Evolutionary conservation across 148 eudicot species (phyloP).

Genomic region (Dysphania ambrosioides): DNA sequence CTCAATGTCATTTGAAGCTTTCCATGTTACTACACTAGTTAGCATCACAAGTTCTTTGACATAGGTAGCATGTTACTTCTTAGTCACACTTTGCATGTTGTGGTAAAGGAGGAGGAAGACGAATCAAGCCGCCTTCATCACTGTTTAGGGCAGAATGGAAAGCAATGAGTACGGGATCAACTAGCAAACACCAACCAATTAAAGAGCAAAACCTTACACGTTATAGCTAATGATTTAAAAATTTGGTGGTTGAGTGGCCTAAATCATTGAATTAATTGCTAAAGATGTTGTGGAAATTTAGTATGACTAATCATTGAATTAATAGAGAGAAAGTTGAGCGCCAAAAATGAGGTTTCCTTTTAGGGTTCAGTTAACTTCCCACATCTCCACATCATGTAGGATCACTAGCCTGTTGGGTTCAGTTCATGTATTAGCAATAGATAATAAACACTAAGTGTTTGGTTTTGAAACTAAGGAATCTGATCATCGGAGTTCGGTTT

Average conservation of each 20-base stretch:
- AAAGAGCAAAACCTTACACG: not conserved
- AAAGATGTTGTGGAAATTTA: no score
- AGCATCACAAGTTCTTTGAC: no score
- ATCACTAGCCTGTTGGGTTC: conserved; percentile 54
- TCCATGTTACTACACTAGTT: no score
- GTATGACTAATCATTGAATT: no score
- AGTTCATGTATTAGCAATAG: not conserved
- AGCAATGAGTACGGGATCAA: no score
- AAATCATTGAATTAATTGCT: not conserved
- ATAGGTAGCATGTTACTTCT: no score
- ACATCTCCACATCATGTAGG: conserved; percentile 40
- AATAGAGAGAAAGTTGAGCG: not conserved
- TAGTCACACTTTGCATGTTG: no score
- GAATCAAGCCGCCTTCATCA: no score
- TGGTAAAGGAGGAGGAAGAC: no score
- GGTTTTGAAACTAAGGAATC: not conserved
- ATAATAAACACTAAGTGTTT: not conserved
- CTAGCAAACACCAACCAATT: no score
- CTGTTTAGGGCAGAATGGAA: no score
- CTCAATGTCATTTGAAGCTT: no score
- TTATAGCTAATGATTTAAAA: not conserved
- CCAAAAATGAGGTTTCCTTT: not conserved
- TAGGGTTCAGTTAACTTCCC: conserved; percentile 36
- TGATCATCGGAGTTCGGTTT: not conserved
- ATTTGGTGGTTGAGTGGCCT: not conserved